A percentile compares a stretch with the other conserved stretches of the same genome.
Evolutionary conservation across 768 basidiomycete genomes (phyloP).

Genomic region (Lentinula aciculospora): DNA sequence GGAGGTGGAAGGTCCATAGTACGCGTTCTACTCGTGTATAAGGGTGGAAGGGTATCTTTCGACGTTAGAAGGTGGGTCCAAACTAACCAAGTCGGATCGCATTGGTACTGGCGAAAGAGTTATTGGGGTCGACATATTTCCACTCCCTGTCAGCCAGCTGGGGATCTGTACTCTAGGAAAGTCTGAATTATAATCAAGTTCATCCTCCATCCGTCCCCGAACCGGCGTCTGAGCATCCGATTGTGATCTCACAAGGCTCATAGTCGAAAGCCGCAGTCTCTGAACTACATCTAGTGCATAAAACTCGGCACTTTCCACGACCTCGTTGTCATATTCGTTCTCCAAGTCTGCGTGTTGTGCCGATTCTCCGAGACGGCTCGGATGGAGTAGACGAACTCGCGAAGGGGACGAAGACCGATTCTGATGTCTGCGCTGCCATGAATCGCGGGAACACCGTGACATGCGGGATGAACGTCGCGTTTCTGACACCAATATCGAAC

Average conservation of each 20-base stretch:
- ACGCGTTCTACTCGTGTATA: background rate
- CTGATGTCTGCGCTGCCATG: background rate
- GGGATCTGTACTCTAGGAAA: background rate
- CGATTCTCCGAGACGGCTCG: background rate
- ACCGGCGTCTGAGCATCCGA: background rate
- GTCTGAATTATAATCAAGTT: background rate
- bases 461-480: background rate
- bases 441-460: background rate
- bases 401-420: slow-evolving; percentile 1
- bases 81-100: background rate
- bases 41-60: background rate
- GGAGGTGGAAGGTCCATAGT: background rate
- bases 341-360: too few relatives aligned
- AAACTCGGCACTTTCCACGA: background rate
- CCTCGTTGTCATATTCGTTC: background rate
- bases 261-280: background rate
- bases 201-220: background rate
- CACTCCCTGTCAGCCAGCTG: background rate
- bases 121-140: background rate
- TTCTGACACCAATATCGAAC: background rate
- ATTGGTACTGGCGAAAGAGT: background rate
- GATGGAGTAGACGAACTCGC: background rate
- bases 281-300: background rate
- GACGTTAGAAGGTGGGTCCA: background rate
- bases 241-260: background rate